Conservation (phyloP, 768 basidiomycete genomes). For the Boletus subcaerulescens region DNA sequence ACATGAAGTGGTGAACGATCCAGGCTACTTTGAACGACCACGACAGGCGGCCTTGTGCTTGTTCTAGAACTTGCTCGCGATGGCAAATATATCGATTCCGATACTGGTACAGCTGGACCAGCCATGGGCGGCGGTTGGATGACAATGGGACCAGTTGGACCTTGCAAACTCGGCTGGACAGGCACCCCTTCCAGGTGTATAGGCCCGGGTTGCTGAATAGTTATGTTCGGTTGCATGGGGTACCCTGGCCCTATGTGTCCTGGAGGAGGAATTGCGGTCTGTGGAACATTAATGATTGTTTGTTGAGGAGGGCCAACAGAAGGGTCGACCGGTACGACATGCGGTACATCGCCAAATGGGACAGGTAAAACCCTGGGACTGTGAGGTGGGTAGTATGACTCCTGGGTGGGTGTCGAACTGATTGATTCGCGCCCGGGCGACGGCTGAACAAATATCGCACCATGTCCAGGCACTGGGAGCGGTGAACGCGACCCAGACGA, state of each 20-base stretch:
- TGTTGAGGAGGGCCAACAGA: slow-evolving; percentile 10
- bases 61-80: slow-evolving; percentile 21
- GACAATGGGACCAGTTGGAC: slow-evolving; percentile 8
- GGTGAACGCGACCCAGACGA: slow-evolving; percentile 13
- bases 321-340: slow-evolving; percentile 15
- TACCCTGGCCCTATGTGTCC: slow-evolving; percentile 18
- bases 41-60: slow-evolving; percentile 9
- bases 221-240: slow-evolving; percentile 3
- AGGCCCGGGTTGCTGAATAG: background rate
- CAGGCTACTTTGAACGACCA: slow-evolving; percentile 16
- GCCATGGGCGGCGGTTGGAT: slow-evolving; percentile 14
- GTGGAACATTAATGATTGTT: slow-evolving; percentile 18
- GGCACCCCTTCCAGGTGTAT: background rate
- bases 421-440: slow-evolving; percentile 12
- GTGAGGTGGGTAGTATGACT: slow-evolving; percentile 12
- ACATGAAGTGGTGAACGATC: slow-evolving; percentile 21
- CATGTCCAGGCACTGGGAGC: slow-evolving; percentile 19
- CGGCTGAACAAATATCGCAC: slow-evolving; percentile 13
- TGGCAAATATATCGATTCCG: slow-evolving; percentile 2
- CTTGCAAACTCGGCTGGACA: slow-evolving; percentile 1
- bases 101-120: slow-evolving; percentile 4
- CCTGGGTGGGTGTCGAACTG: slow-evolving; percentile 27
- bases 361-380: slow-evolving; percentile 16
- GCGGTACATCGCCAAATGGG: slow-evolving; percentile 9
- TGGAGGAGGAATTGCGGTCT: slow-evolving; percentile 16